Percentiles rank a stretch among this genome's conserved stretches.
phyloP scores from a whole-genome alignment of 495 filamentous ascomycete genomes.

The Penicillium macrosclerotiorum region DNA sequence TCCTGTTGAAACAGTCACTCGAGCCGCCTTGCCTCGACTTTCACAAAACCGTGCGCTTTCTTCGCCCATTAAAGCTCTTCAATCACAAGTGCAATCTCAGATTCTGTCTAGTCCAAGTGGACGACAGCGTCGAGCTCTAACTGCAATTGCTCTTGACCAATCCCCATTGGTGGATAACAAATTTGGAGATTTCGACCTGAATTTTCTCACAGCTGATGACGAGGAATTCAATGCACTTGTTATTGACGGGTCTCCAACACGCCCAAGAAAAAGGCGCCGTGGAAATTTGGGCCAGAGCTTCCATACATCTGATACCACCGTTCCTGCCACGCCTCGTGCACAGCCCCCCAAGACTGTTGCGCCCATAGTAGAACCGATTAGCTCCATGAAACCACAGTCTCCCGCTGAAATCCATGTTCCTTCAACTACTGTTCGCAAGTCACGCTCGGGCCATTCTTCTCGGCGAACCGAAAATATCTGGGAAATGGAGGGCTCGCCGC shows the following conservation, averaged over 20 bases:
- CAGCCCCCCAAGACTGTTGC: constrained; percentile 18
- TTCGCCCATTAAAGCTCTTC: constrained; percentile 30
- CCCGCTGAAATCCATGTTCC: constrained; percentile 11
- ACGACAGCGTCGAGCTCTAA: constrained; percentile 40
- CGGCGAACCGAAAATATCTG: constrained; percentile 34
- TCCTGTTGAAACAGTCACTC: constrained; percentile 13
- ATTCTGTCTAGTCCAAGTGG: constrained; percentile 44
- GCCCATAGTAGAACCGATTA: constrained; percentile 4
- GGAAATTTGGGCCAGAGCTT: constrained; percentile 34
- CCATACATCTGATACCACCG: constrained; percentile 31
- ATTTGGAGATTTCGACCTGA: constrained; percentile 39
- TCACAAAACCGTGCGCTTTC: constrained; percentile 23
- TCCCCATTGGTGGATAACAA: constrained; percentile 37
- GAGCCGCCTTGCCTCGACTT: constrained; percentile 24
- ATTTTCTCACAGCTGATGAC: constrained; percentile 44
- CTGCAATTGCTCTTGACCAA: constrained; percentile 46
- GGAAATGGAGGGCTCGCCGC: constrained; percentile 38
- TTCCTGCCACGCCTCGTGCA: constrained; percentile 31
- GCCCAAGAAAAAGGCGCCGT: constrained; percentile 39
- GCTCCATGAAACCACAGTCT: constrained; percentile 11
- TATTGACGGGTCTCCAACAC: constrained; percentile 35
- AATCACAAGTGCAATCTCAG: constrained; percentile 24
- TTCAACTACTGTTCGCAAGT: constrained; percentile 13
- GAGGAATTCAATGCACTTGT: constrained; percentile 37
- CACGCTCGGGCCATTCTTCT: constrained; percentile 5